Base-by-base conservation (phyloP, 305 asterid species). In the Petunia hybrid region DNA sequence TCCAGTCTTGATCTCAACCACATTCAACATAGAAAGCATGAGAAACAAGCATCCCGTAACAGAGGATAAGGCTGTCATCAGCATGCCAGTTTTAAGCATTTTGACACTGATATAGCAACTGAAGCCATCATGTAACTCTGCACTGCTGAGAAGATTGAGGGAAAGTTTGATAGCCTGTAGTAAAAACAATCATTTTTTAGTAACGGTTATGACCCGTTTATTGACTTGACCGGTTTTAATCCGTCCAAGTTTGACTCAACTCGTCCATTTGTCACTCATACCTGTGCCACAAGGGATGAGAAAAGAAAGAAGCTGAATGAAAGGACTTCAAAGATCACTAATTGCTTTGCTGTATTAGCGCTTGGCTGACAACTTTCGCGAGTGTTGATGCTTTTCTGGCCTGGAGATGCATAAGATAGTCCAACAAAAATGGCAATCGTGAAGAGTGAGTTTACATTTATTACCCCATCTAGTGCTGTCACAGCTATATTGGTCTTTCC, bases 291-390 rank as follows among this genome's bases (percentile, higher is more conserved):
- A 5, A 88, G 88, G 60, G 92, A 90, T 0, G 93, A 91, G 79
- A 91, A 90, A 5, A 89, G 89, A 86, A 87, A 88, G 87, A 88
- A 90, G 59, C 90, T 85, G 80, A 87, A 91, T 5, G 93, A 41
- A 14, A 83, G 65, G 1, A 91, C 92, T n/a, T 90, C 91, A 62
- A 78, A 88, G 60, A 86, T 86, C 39, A 90, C 86, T 8, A 90
- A 76, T 13, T 82, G 76, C 64, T 85, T 80, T 8, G 81, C 86
- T 14, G 81, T 71, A 12, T 61, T 83, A 35, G 67, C 4, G 60
- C 85, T 59, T 3, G 87, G 86, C 16, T 63, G 80, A 84, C 91
- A 89, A 3, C 84, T 53, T 2, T 83, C 4, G 6, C 36, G 45
- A 69, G 64, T 76, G 63, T 82, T 62, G 48, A 82, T 48, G 85